Conservation (phyloP, 225 moss, liverwort and hornwort species). For the Bryum argenteum region DNA sequence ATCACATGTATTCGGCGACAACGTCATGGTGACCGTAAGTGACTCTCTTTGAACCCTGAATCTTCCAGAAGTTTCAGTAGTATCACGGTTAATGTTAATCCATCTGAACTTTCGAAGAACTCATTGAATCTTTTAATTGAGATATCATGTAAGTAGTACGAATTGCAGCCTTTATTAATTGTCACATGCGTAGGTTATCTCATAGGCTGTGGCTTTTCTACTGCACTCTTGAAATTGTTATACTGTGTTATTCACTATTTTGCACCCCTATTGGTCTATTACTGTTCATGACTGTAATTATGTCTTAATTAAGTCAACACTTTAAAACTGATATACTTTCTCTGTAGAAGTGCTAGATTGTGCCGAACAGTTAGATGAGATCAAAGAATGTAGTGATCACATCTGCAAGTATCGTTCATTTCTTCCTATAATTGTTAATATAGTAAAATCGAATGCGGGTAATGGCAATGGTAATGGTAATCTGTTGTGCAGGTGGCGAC, state of each 20-base stretch:
- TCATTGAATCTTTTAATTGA: neutral
- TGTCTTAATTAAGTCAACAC: too few species aligned
- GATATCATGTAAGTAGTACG: neutral
- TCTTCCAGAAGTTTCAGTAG: neutral
- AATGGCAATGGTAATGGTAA: neutral
- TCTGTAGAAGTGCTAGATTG: too few species aligned
- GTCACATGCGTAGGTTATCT: neutral
- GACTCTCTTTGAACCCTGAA: neutral
- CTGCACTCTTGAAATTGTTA: neutral
- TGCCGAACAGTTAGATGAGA: too few species aligned
- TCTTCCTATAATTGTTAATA: too few species aligned
- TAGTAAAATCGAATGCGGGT: too few species aligned
- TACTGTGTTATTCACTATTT: neutral
- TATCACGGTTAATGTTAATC: too few species aligned
- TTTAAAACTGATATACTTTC: too few species aligned
- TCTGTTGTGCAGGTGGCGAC: conserved; percentile 79
- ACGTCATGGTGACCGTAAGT: conserved; percentile 95
- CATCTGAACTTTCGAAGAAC: neutral
- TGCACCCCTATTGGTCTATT: neutral
- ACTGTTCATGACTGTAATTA: too few species aligned
- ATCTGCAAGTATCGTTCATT: too few species aligned
- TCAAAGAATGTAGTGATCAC: too few species aligned
- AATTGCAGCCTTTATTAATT: neutral
- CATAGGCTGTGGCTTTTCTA: neutral
- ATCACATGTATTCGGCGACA: conserved; percentile 94